Percentiles rank a stretch among this genome's conserved stretches.
These are phyloP conservation scores for Fraxinus anomala DNA, from an alignment of 257 asterid species.

Conservation along the genomic window DNA sequence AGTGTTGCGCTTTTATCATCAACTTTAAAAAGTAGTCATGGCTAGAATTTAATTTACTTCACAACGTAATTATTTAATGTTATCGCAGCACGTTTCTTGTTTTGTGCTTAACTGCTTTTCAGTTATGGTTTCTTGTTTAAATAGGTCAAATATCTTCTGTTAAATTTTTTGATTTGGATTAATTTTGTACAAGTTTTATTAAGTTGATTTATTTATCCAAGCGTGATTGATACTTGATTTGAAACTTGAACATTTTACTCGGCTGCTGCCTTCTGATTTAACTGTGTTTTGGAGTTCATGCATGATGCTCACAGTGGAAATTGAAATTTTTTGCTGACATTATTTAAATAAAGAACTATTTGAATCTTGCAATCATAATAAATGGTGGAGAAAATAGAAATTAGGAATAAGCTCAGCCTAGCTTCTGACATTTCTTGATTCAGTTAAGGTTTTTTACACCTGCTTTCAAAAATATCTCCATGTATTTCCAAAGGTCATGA, in stretches of 20 bases:
- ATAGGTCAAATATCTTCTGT: conserved; percentile 18
- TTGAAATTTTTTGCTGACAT: conserved; percentile 22
- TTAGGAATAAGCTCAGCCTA: conserved; percentile 14
- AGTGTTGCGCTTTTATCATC: conserved; percentile 38
- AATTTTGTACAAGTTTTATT: conserved; percentile 10
- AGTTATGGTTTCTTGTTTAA: conserved; percentile 24
- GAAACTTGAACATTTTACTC: background rate
- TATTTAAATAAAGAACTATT: conserved; percentile 11
- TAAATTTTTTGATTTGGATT: background rate
- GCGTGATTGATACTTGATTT: conserved; percentile 1
- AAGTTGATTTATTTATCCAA: background rate
- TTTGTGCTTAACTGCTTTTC: conserved; percentile 3
- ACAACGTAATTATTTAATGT: too few species aligned
- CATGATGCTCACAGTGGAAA: conserved; percentile 19
- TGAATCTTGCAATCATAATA: conserved; percentile 7
- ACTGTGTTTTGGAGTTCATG: conserved; percentile 22
- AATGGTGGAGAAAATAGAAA: conserved; percentile 17
- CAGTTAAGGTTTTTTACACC: background rate
- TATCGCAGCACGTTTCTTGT: background rate
- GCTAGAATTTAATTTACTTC: background rate
- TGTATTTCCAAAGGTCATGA: background rate
- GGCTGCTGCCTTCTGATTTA: background rate
- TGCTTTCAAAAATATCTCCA: background rate
- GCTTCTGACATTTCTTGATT: conserved; percentile 3
- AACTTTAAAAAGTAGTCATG: conserved; percentile 12